Evolutionary conservation across 2,329 filamentous ascomycete species (phyloP).

Genomic region (Ilyonectria destructans): DNA sequence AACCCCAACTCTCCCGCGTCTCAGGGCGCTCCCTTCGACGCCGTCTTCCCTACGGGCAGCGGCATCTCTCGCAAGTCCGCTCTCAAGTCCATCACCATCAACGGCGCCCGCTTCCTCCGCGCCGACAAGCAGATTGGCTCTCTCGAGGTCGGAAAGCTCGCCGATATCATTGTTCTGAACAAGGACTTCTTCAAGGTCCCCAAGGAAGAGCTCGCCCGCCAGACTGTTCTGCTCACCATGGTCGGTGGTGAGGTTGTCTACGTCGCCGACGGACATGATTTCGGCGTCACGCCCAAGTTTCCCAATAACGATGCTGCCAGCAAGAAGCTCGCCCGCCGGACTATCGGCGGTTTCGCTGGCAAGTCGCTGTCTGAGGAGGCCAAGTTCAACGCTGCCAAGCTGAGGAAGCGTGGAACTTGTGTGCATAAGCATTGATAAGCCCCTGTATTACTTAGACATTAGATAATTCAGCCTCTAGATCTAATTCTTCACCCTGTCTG

Average conservation of each 20-base stretch:
- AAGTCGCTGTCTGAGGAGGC: constrained; percentile 33
- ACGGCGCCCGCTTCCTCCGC: constrained; percentile 44
- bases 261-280: constrained; percentile 43
- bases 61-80: constrained; percentile 43
- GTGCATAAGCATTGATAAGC: constrained; percentile 38
- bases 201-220: constrained; percentile 43
- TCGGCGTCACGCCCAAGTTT: constrained; percentile 46
- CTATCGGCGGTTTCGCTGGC: constrained; percentile 40
- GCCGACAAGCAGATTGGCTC: constrained; percentile 48
- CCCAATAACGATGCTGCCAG: constrained; percentile 41
- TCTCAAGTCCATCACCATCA: constrained; percentile 45
- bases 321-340: constrained; percentile 36
- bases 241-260: constrained; percentile 48
- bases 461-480: background rate
- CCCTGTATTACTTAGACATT: background rate
- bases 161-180: constrained; percentile 47
- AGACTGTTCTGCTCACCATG: constrained; percentile 48
- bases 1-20: constrained; percentile 48
- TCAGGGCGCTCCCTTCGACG: constrained; percentile 40
- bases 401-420: constrained; percentile 41
- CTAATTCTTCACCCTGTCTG: background rate
- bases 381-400: constrained; percentile 25
- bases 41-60: constrained; percentile 38
- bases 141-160: constrained; percentile 47
- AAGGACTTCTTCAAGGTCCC: constrained; percentile 48